Base-by-base conservation (phyloP, 345 rosid genomes). In the Cardamine resedifolia region DNA sequence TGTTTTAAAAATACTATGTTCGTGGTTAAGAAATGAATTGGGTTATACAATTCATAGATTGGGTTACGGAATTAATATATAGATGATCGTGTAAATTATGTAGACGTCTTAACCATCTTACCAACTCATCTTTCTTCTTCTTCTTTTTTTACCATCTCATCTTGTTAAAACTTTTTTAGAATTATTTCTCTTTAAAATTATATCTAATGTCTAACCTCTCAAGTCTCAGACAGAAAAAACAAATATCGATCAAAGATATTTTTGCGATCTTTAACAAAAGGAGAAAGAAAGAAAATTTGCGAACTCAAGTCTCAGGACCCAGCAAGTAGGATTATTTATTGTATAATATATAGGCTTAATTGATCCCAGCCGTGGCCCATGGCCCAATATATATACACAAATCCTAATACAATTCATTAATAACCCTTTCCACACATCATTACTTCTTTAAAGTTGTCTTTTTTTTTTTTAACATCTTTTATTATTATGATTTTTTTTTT, bases 381-480 rank as follows among this genome's bases (percentile, higher is more conserved):
- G 73, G 50, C 14, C 78, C 62, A 67, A 60, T 43, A 30, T 4
- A 57, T 31, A 34, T 34, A 48, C 36, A 57, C 3, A 3, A 33
- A 38, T 59, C 28, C 44, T 58, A 58, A 23, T 10, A 18, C 1
- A 59, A 20, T 20, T 20, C 45, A 58, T 10, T 15, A 18, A 57
- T 30, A 15, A 28, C 7, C 6, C n/a, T 15, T 2, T 36, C 39
- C 4, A 36, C 39, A 36, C 39, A 36, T 36, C 30, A 28, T 31
- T 31, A 8, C 38, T 33, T 28, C 31, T 5, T 28, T 30, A 30
- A 31, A 7, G 9, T 31, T 31, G 10, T 30, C 7, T 0, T 30
- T n/a, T n/a, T 6, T 31, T 31, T 31, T 31, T 7, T 10, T 31
- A 31, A 7, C 33, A 30, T 30, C 28, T 28, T 28, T 28, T 28